Evolutionary conservation across 441 rosid genomes (phyloP).

Genomic region (Theobroma grandiflorum): DNA sequence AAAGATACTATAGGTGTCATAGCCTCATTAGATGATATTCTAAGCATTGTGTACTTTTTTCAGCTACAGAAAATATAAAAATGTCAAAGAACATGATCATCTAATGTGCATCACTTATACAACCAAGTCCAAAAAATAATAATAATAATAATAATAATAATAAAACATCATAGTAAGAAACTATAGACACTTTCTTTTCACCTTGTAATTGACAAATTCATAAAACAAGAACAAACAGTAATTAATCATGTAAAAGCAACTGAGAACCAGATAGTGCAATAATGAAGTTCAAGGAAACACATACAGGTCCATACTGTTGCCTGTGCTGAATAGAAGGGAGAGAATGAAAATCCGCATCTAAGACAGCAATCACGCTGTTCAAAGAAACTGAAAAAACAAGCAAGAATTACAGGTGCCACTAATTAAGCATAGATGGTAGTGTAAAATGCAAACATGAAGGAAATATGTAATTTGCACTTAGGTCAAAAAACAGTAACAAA

Average conservation of each 20-base stretch:
- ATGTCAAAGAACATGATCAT: too few relatives aligned
- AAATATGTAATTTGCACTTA: not conserved
- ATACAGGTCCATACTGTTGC: slow-evolving; percentile 99
- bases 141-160: too few relatives aligned
- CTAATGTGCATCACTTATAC: too few relatives aligned
- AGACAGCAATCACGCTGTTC: slow-evolving; percentile 96
- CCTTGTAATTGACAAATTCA: not conserved
- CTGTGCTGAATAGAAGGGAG: slow-evolving; percentile 94
- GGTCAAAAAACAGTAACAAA: slow-evolving; percentile 1
- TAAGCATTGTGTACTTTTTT: not conserved
- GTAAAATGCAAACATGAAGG: slow-evolving; percentile 11
- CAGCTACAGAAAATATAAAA: too few relatives aligned
- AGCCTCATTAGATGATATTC: slow-evolving; percentile 18
- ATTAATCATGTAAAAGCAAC: slow-evolving; percentile 17
- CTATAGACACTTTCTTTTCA: not conserved
- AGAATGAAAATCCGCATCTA: slow-evolving; percentile 99
- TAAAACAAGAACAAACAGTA: not conserved
- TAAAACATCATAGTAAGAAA: too few relatives aligned
- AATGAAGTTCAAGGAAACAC: slow-evolving; percentile 49
- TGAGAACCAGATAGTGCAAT: slow-evolving; percentile 26
- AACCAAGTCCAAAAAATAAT: too few relatives aligned
- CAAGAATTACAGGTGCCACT: slow-evolving; percentile 17
- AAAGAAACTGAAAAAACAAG: slow-evolving; percentile 77
- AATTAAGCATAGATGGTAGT: slow-evolving; percentile 1
- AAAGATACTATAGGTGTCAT: slow-evolving; percentile 7